phyloP scores from a whole-genome alignment of 2,329 filamentous ascomycete species.

The Dactylonectria estremocensis region DNA sequence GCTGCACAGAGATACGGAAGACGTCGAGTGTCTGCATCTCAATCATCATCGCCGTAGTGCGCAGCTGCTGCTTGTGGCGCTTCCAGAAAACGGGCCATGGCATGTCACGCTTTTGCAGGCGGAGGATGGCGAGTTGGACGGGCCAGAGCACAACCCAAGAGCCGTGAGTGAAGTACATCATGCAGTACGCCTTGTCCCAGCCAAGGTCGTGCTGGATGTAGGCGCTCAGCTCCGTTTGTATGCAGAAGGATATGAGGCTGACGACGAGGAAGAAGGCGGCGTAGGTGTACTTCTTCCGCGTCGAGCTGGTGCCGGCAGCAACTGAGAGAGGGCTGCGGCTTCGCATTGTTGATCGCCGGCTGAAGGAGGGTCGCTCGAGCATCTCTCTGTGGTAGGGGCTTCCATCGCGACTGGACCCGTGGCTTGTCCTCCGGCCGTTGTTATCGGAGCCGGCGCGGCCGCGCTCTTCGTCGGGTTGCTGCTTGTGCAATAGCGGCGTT shows the following conservation, averaged over 20 bases:
- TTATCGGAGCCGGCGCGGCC: conserved; percentile 43
- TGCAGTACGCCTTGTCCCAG: conserved; percentile 99
- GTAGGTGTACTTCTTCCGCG: conserved; percentile 87
- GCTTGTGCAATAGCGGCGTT: conserved; percentile 59
- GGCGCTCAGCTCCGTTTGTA: conserved; percentile 96
- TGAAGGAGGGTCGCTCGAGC: conserved; percentile 48
- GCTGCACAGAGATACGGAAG: conserved; percentile 57
- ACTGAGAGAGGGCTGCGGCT: conserved; percentile 79
- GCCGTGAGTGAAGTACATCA: conserved; percentile 98
- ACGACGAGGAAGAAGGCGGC: conserved; percentile 87
- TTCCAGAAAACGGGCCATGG: conserved; percentile 92
- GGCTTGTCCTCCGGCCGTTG: conserved; percentile 36
- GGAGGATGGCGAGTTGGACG: conserved; percentile 83
- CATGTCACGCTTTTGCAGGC: conserved; percentile 82
- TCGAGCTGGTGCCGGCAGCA: conserved; percentile 59
- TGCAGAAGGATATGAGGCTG: conserved; percentile 88
- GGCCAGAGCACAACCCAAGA: conserved; percentile 96
- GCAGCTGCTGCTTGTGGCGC: conserved; percentile 65
- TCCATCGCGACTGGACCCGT: conserved; percentile 43
- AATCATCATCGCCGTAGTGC: conserved; percentile 82
- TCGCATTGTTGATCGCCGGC: conserved; percentile 76
- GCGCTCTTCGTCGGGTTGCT: conserved; percentile 49
- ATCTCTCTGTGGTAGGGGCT: conserved; percentile 48
- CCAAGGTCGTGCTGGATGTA: conserved; percentile 93
- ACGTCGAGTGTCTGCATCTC: conserved; percentile 82